These are phyloP conservation scores for Globisporangium paroecandrum DNA, from an alignment of 352 stramenopile species.

Conservation along the genomic window DNA sequence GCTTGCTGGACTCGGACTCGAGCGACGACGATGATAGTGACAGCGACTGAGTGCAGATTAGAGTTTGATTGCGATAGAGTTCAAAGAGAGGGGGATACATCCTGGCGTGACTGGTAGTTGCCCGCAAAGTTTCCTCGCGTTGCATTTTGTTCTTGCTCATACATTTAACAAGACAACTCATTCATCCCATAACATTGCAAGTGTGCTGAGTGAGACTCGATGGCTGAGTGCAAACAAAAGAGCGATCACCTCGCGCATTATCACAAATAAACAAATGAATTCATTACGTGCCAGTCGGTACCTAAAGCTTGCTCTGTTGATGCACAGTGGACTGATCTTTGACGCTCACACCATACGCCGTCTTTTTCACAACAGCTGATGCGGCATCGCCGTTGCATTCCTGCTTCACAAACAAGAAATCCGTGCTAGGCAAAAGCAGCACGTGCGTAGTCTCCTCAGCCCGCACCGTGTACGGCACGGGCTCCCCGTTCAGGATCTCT, in stretches of 20 bases:
- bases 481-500: conserved; percentile 68
- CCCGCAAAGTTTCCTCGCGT: neutral
- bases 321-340: neutral
- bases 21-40: conserved; percentile 78
- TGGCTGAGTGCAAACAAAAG: neutral
- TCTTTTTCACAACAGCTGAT: neutral
- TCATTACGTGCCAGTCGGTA: neutral
- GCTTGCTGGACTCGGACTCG: conserved; percentile 81
- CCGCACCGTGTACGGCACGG: conserved; percentile 62
- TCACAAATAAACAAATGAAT: neutral
- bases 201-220: no score
- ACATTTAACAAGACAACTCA: neutral
- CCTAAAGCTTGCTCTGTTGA: conserved; percentile 13
- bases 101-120: neutral
- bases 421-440: conserved; percentile 57
- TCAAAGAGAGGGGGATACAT: neutral
- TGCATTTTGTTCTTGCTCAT: neutral
- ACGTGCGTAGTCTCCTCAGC: conserved; percentile 57
- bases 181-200: neutral
- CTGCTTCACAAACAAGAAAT: conserved; percentile 51
- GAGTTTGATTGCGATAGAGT: neutral
- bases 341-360: conserved; percentile 3
- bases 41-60: conserved; percentile 7
- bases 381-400: conserved; percentile 18
- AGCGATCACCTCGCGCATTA: neutral